phyloP scores from a whole-genome alignment of 2,329 filamentous ascomycete species.

The Microcyclospora pomicola region DNA sequence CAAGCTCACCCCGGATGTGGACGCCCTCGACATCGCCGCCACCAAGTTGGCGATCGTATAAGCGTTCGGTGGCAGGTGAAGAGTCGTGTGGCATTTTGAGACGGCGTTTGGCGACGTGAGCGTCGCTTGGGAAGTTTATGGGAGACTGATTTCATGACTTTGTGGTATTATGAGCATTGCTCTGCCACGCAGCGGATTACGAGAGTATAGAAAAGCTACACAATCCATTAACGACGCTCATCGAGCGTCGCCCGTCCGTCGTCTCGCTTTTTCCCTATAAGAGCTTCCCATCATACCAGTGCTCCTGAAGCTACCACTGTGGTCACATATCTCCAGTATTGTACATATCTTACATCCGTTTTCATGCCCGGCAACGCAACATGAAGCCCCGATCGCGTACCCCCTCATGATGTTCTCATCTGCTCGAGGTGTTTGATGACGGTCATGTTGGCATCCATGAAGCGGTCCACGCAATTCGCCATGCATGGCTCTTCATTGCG shows the following conservation, averaged over 20 bases:
- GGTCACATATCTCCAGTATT: not conserved
- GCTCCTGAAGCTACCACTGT: no score
- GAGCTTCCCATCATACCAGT: no score
- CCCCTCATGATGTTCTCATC: constrained; percentile 23
- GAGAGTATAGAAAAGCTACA: no score
- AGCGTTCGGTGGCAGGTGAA: constrained; percentile 22
- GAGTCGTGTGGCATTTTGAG: not conserved
- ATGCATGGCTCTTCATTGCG: constrained; percentile 69
- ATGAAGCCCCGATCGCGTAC: no score
- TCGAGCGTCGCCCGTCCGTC: no score
- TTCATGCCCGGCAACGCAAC: no score
- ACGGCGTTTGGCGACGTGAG: not conserved
- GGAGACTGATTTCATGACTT: no score
- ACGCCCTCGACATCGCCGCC: constrained; percentile 97
- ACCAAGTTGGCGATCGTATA: constrained; percentile 98
- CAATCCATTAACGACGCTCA: no score
- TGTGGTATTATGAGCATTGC: no score
- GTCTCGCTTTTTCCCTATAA: no score
- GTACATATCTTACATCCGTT: constrained; percentile 7
- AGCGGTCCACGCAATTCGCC: constrained; percentile 85
- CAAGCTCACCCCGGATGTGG: constrained; percentile 87
- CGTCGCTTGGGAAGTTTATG: no score
- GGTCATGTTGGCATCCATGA: constrained; percentile 74
- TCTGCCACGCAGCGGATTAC: no score
- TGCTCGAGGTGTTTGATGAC: constrained; percentile 75